Evolutionary conservation across 1,139 yeast genomes (phyloP).

Genomic region (Pichia sp.): DNA sequence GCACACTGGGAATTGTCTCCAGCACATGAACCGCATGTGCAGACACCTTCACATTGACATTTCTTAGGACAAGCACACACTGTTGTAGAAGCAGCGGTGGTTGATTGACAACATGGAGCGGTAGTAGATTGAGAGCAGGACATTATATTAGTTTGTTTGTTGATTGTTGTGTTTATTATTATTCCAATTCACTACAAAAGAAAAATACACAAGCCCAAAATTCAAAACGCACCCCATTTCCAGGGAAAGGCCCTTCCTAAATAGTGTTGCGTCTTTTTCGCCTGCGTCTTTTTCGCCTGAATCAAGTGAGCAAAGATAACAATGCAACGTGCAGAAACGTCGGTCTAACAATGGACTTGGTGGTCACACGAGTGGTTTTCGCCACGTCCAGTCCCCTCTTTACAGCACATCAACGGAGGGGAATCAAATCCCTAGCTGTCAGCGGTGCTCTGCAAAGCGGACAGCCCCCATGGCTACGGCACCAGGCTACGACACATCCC

Average conservation of each 20-base stretch:
- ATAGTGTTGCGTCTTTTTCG: slow-evolving; percentile 12
- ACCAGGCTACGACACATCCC: slow-evolving; percentile 88
- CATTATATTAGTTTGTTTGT: slow-evolving; percentile 4
- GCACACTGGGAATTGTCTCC: slow-evolving; percentile 14
- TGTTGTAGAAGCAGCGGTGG: slow-evolving; percentile 2
- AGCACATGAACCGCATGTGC: slow-evolving; percentile 16
- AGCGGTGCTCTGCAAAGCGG: slow-evolving; percentile 83
- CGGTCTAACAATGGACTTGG: too few relatives aligned
- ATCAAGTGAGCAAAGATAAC: too few relatives aligned
- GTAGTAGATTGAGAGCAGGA: slow-evolving; percentile 6
- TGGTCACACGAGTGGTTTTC: too few relatives aligned
- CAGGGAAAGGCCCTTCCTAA: neutral
- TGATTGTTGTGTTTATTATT: neutral
- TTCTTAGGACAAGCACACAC: slow-evolving; percentile 16
- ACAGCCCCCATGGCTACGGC: slow-evolving; percentile 79
- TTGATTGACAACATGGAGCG: slow-evolving; percentile 1
- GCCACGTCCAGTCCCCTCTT: too few relatives aligned
- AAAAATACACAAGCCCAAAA: too few relatives aligned
- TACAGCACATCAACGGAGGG: slow-evolving; percentile 41
- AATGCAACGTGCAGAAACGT: too few relatives aligned
- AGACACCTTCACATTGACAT: slow-evolving; percentile 16
- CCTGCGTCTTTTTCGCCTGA: slow-evolving; percentile 8
- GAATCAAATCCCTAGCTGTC: slow-evolving; percentile 67
- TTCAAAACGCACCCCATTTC: too few relatives aligned
- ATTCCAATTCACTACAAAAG: neutral